Base-by-base conservation (phyloP, 306 rosid genomes). In the Citrullus colocynthis region DNA sequence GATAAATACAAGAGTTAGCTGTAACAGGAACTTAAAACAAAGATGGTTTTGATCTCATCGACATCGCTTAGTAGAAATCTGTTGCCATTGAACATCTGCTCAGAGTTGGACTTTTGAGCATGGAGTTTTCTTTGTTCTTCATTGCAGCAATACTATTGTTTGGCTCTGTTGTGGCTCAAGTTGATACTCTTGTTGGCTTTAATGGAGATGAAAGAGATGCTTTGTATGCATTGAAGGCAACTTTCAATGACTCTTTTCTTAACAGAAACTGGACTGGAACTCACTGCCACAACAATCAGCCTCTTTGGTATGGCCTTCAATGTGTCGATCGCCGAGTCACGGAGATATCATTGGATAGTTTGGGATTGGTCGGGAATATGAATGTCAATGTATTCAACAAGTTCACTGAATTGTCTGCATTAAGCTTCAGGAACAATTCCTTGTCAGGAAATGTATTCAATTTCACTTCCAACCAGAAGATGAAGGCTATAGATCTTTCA, bases 401-500 rank as follows among this genome's bases (percentile, higher is more conserved):
- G 20, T 80, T 90, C 62, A 44, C 78, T 24, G 83, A 85, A 63
- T 48, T 90, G 75, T 74, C 88, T 13, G 9, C 65, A 18, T 17
- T 90, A 56, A 83, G 85, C 83, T 81, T 90, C 45, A 88, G 82
- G 81, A 80, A 79, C 82, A 90, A 90, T 44, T 76, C 69, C 75
- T 17, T 90, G 17, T 2, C 34, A 15, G 88, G 85, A 18, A 79
- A 39, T 51, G 18, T 85, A 8, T 80, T 83, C 81, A 62, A 83
- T 39, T 85, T 86, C 80, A 58, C 83, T 8, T 55, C 51, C 61
- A 86, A 85, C 59, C 82, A 28, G 61, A 83, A 77, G 18, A 20
- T 88, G 83, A 80, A 72, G 58, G 52, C 16, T 9, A 73, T 90
- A 69, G 88, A 86, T 75, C 72, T 83, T 17, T 90, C 90, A 8